Evolutionary conservation across 805 yeast species (phyloP).

Genomic region (baker's yeast (Saccharomyces cerevisiae)): DNA sequence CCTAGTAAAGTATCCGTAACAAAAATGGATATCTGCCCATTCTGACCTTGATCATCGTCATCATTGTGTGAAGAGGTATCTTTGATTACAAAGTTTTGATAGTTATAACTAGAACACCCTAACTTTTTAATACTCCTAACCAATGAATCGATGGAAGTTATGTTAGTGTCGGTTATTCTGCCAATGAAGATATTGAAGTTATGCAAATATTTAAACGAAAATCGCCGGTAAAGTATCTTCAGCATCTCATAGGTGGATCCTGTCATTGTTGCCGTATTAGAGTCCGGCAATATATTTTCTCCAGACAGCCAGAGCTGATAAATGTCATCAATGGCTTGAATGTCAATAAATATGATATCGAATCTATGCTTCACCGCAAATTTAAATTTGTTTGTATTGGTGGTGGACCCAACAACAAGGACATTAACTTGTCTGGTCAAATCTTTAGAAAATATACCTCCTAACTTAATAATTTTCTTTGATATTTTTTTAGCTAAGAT

Average conservation of each 20-base stretch:
- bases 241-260: constrained; percentile 7
- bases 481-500: constrained; percentile 37
- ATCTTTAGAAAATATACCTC: constrained; percentile 50
- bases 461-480: constrained; percentile 43
- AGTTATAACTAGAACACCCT: constrained; percentile 13
- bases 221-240: constrained; percentile 11
- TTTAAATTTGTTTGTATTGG: constrained; percentile 22
- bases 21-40: constrained; percentile 15
- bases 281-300: constrained; percentile 6
- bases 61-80: constrained; percentile 8
- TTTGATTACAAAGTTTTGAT: constrained; percentile 11
- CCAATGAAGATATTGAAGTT: constrained; percentile 26
- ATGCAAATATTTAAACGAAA: constrained; percentile 15
- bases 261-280: constrained; percentile 10
- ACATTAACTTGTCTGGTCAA: constrained; percentile 54
- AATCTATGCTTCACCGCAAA: constrained; percentile 23
- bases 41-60: constrained; percentile 1
- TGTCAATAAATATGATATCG: constrained; percentile 21
- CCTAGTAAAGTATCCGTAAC: constrained; percentile 24
- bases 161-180: constrained; percentile 10
- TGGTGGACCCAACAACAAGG: constrained; percentile 47
- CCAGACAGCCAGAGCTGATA: constrained; percentile 28
- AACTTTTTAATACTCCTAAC: constrained; percentile 2
- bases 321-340: constrained; percentile 14
- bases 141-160: not conserved